Conservation (phyloP, 2,329 filamentous ascomycete genomes). For the Cladobotryum mycophilum region DNA sequence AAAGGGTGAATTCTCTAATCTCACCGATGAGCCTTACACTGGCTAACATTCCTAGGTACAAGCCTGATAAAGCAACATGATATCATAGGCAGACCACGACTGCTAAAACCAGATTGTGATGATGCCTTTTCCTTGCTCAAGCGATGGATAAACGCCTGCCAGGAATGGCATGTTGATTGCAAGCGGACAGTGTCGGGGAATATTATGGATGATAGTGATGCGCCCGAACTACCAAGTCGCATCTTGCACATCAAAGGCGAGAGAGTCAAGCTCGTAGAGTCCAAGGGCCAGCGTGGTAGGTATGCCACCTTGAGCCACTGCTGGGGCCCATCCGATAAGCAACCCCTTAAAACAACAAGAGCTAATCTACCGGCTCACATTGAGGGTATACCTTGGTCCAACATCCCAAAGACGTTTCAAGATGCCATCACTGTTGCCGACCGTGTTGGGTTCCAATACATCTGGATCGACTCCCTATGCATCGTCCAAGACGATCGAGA, state of each 20-base stretch:
- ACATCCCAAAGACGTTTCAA: slow-evolving; percentile 11
- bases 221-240: slow-evolving; percentile 6
- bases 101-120: slow-evolving; percentile 1
- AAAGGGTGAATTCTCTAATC: neutral
- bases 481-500: slow-evolving; percentile 14
- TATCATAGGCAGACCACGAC: slow-evolving; percentile 8
- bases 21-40: neutral
- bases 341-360: slow-evolving; percentile 8
- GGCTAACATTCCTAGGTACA: neutral
- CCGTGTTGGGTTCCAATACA: slow-evolving; percentile 8
- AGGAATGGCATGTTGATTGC: slow-evolving; percentile 4
- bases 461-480: slow-evolving; percentile 15
- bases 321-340: slow-evolving; percentile 8
- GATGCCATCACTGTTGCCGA: slow-evolving; percentile 9
- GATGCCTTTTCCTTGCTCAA: slow-evolving; percentile 5
- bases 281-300: slow-evolving; percentile 2
- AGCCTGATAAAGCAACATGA: neutral
- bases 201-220: slow-evolving; percentile 1
- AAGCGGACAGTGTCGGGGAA: slow-evolving; percentile 7
- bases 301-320: slow-evolving; percentile 11
- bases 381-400: slow-evolving; percentile 10
- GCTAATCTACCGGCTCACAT: slow-evolving; percentile 3
- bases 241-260: slow-evolving; percentile 2
- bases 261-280: neutral
- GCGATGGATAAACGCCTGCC: slow-evolving; percentile 8